Evolutionary conservation across 2,329 filamentous ascomycete genomes (phyloP), one percentile per base, ranked within the genome.

Genomic region (Colletotrichum tropicicola): DNA sequence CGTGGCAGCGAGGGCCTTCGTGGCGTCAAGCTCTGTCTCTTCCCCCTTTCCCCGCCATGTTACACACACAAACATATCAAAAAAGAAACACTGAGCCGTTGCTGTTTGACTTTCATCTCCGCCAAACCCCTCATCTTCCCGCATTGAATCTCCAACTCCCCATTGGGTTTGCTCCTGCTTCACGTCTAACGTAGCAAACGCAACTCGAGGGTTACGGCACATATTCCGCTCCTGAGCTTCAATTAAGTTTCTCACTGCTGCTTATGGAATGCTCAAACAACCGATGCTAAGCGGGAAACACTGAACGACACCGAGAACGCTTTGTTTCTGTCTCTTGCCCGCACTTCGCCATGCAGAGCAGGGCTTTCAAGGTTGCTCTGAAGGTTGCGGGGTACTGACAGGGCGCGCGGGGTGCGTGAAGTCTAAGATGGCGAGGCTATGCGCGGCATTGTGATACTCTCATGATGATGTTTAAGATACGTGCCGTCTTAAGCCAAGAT

Each of bases 341-440:
- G 28, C 10, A 32, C 25, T n/a, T n/a, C n/a, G n/a, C n/a, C n/a
- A 25, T 23, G 4, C 27, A 55, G 23, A 45, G 23, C 35, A 37
- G 27, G 44, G 35, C 27, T 30, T 27, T 10, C 48, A 54, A 54
- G 47, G 59, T 63, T 63, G 27, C 27, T 35, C 27, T 44, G 55
- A 65, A 60, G 28, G 57, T 65, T 65, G 62, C 62, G 62, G 62
- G 58, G 57, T 55, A 51, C 62, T 37, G 45, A 21, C 35, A 25
- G 51, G 56, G 43, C 32, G 49, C 57, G 62, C 62, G 62, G 62
- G 57, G 62, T 45, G 27, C 10, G 35, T 57, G 62, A 61, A 65
- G 62, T 61, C 30, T 55, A 62, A 56, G 62, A 19, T 3, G n/a
- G n/a, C 32, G 28, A 39, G 37, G 57, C 49, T 49, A 49, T 51